Evolutionary conservation across 306 rosid genomes (phyloP).

Genomic region (Rosa persica): DNA sequence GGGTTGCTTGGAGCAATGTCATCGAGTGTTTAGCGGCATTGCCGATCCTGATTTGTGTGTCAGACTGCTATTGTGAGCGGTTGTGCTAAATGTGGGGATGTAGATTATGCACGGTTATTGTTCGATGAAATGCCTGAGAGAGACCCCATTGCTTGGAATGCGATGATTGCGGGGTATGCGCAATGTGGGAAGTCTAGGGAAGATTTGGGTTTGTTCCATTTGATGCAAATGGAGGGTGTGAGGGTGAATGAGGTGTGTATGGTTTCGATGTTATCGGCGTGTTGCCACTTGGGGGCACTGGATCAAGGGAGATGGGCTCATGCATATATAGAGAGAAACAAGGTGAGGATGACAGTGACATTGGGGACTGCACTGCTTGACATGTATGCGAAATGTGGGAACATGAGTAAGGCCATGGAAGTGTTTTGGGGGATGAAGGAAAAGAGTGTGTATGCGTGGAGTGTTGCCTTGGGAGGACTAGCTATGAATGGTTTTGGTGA

Average conservation of each 20-base stretch:
- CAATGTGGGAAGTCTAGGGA: slow-evolving; percentile 54
- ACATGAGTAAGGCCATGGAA: slow-evolving; percentile 56
- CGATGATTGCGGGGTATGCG: slow-evolving; percentile 58
- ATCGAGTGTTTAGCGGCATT: slow-evolving; percentile 33
- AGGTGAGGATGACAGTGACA: slow-evolving; percentile 39
- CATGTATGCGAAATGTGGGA: slow-evolving; percentile 67
- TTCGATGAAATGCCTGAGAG: slow-evolving; percentile 55
- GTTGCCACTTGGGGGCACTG: slow-evolving; percentile 56
- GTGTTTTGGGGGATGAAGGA: slow-evolving; percentile 58
- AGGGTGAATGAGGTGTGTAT: slow-evolving; percentile 55
- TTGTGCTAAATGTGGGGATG: slow-evolving; percentile 42
- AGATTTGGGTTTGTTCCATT: slow-evolving; percentile 45
- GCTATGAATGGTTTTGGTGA: slow-evolving; percentile 62
- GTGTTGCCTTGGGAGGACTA: slow-evolving; percentile 55
- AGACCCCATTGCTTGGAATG: slow-evolving; percentile 49
- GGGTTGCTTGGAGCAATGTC: slow-evolving; percentile 46
- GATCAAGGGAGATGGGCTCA: slow-evolving; percentile 70
- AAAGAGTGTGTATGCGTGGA: slow-evolving; percentile 63
- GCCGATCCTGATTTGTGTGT: slow-evolving; percentile 39
- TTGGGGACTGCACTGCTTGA: slow-evolving; percentile 60
- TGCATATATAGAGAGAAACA: slow-evolving; percentile 50
- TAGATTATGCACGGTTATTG: slow-evolving; percentile 49
- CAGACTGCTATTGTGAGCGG: slow-evolving; percentile 56
- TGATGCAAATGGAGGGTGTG: slow-evolving; percentile 60
- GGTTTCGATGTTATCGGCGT: slow-evolving; percentile 54